Base-by-base conservation (phyloP, 768 basidiomycete genomes). In the Polyporus arcularius region DNA sequence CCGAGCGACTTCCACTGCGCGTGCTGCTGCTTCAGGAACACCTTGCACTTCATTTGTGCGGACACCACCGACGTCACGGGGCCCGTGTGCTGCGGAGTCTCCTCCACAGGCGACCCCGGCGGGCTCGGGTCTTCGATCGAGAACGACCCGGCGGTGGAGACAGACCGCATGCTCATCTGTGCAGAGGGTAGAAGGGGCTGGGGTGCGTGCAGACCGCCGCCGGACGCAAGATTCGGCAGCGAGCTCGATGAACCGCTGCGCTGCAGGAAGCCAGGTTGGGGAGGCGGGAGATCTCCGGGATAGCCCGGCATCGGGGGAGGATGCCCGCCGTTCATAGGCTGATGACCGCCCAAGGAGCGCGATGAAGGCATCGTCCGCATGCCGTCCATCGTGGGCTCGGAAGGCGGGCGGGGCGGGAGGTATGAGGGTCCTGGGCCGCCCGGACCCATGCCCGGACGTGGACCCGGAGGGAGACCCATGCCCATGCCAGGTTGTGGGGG, bases 1-100 rank as follows among this genome's bases (percentile, higher is more conserved):
- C 97, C 97, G 57, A 98, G 80, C 1, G 92, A 87, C 77, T 97
- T 99, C 97, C 97, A 99, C 72, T 96, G 94, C n/a, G 90, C 89
- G 70, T 98, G 96, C 39, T 92, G 87, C 69, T 96, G 94, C 71
- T 98, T 89, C 49, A 97, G 78, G 77, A 98, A 99, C 26, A 98
- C 89, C 74, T 98, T 99, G 83, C 96, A 98, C 72, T 96, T 95
- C 92, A 95, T 96, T 70, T 93, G 87, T 12, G 92, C 93, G 9
- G 91, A 85, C 62, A 98, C 79, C 11, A 85, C 78, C 5, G 92
- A 89, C 35, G 85, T 87, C 38, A 89, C 82, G 1, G 94, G 92
- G 4, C 89, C 93, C 9, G 81, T 72, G 4, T 75, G 71, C 8
- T 76, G 76, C 1, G 77, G 76, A 12, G 74, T 76, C 66, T 88